A percentile compares a stretch with the other conserved stretches of the same genome.
Conservation (phyloP, 2,329 filamentous ascomycete genomes). For the Rugonectria rugulosa region DNA sequence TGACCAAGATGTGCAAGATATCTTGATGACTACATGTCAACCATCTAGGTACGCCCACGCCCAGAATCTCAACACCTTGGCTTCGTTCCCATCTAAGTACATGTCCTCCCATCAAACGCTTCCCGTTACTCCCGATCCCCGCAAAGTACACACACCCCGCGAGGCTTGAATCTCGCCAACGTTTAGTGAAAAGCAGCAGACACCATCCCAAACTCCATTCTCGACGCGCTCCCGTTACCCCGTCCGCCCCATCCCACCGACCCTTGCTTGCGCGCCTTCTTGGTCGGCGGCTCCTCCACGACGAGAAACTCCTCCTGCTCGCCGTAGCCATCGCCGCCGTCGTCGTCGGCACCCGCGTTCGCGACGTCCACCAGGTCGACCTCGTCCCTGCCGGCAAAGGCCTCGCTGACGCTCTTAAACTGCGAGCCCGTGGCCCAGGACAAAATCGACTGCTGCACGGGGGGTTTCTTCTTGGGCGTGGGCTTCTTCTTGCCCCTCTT, state of each 20-base stretch:
- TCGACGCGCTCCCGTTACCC: slow-evolving; percentile 4
- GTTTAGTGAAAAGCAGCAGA: slow-evolving; percentile 11
- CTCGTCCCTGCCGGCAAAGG: slow-evolving; percentile 35
- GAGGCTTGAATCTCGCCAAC: too few species aligned
- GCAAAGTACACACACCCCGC: too few species aligned
- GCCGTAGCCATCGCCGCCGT: slow-evolving; percentile 7
- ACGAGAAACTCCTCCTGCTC: slow-evolving; percentile 40
- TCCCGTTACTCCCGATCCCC: too few species aligned
- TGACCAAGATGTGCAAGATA: too few species aligned
- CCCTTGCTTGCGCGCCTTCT: slow-evolving; percentile 17
- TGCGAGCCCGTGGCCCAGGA: slow-evolving; percentile 32
- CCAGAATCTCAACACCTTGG: too few species aligned
- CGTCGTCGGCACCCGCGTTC: neutral
- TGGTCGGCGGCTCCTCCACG: slow-evolving; percentile 37
- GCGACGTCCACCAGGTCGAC: neutral
- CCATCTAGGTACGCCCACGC: too few species aligned
- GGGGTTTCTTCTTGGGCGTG: slow-evolving; percentile 21
- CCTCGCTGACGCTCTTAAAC: slow-evolving; percentile 42
- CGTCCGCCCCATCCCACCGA: slow-evolving; percentile 9
- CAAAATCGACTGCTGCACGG: slow-evolving; percentile 33
- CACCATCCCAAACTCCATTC: slow-evolving; percentile 13
- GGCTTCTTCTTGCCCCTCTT: slow-evolving; percentile 38
- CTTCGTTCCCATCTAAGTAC: too few species aligned
- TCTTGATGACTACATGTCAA: too few species aligned
- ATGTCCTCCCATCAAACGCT: too few species aligned